Evolutionary conservation across 2,329 filamentous ascomycete species (phyloP).

Genomic region (Aureobasidium sp.): DNA sequence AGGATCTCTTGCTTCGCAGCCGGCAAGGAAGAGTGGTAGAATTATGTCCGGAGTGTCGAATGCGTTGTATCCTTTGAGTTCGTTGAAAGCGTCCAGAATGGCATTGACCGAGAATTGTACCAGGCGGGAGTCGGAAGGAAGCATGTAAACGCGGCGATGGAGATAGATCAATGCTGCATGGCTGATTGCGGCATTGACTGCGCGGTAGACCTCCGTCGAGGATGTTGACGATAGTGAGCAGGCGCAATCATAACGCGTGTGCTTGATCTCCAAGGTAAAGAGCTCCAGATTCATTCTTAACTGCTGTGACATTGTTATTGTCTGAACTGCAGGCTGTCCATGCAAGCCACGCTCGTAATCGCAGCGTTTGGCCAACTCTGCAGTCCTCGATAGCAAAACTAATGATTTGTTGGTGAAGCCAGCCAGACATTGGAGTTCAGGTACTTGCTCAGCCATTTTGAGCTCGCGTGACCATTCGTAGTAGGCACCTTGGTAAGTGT

Average conservation of each 20-base stretch:
- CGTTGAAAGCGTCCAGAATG: conserved; percentile 6
- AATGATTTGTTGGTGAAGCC: conserved; percentile 14
- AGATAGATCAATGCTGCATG: conserved; percentile 12
- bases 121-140: conserved; percentile 4
- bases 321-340: not conserved
- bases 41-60: conserved; percentile 15
- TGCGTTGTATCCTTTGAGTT: conserved; percentile 8
- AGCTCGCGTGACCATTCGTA: conserved; percentile 14
- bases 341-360: conserved; percentile 4
- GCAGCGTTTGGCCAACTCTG: conserved; percentile 12
- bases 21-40: conserved; percentile 12
- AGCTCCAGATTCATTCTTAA: conserved; percentile 12
- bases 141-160: conserved; percentile 6
- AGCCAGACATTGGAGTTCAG: conserved; percentile 8
- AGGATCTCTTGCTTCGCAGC: conserved; percentile 10
- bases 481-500: conserved; percentile 9
- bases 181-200: conserved; percentile 9
- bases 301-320: conserved; percentile 11
- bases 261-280: conserved; percentile 7
- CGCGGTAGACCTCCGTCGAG: conserved; percentile 9
- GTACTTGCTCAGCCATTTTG: not conserved
- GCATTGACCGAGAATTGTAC: conserved; percentile 12
- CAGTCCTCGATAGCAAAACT: not conserved
- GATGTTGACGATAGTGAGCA: not conserved
- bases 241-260: conserved; percentile 10